Conservation (phyloP, 768 basidiomycete species). For the Roridomyces roridus region DNA sequence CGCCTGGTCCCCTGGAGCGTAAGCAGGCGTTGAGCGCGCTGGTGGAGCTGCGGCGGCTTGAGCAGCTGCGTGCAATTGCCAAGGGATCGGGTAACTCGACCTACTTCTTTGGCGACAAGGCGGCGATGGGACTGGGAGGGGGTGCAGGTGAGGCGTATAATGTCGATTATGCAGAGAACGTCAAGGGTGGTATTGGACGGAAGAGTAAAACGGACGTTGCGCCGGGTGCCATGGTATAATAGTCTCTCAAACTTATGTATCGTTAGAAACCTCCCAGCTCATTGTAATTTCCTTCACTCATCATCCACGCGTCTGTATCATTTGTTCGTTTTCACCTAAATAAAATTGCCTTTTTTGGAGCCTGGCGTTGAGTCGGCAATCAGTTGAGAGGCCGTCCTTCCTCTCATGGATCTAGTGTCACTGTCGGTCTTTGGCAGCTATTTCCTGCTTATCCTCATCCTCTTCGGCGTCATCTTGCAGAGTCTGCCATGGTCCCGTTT, state of each 20-base stretch:
- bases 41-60: slow-evolving; percentile 55
- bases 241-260: not conserved
- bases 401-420: slow-evolving; percentile 16
- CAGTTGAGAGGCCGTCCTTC: no score
- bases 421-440: slow-evolving; percentile 39
- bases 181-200: slow-evolving; percentile 39
- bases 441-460: slow-evolving; percentile 36
- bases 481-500: slow-evolving; percentile 10
- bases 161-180: slow-evolving; percentile 54
- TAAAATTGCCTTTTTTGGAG: no score
- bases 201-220: slow-evolving; percentile 3
- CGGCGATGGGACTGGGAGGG: slow-evolving; percentile 26
- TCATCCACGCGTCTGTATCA: no score
- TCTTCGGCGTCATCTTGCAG: slow-evolving; percentile 35
- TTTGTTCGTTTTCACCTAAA: no score
- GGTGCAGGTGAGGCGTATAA: slow-evolving; percentile 48
- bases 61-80: slow-evolving; percentile 61
- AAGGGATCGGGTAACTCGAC: slow-evolving; percentile 55
- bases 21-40: slow-evolving; percentile 47
- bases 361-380: no score
- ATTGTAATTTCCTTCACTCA: not conserved
- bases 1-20: slow-evolving; percentile 39
- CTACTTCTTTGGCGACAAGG: slow-evolving; percentile 60
- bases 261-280: not conserved
- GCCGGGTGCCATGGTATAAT: not conserved